Percentiles rank a stretch among this genome's conserved stretches.
phyloP scores from a whole-genome alignment of 1,284 basidiomycete genomes.

The Laetiporus sulphureus region DNA sequence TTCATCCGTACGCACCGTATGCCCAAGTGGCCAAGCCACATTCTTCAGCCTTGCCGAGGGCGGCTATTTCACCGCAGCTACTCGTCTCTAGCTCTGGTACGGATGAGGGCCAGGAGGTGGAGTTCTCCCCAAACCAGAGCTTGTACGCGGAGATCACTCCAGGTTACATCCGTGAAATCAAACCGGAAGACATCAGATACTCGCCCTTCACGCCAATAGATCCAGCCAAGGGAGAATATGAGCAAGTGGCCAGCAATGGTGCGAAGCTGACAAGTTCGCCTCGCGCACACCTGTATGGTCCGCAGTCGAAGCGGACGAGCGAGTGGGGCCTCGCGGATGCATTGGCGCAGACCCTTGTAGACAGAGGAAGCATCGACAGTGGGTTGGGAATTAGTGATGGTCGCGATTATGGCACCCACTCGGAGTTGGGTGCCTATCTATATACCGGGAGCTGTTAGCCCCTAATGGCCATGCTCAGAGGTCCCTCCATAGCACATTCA shows the following conservation, averaged over 20 bases:
- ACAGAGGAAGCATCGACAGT: slow-evolving; percentile 35
- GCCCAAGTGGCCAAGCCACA: slow-evolving; percentile 30
- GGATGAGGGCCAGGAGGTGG: slow-evolving; percentile 10
- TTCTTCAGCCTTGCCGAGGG: no score
- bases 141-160: slow-evolving; percentile 49
- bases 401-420: no score
- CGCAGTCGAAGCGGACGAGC: slow-evolving; percentile 20
- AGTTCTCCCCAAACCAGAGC: slow-evolving; percentile 35
- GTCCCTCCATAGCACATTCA: no score
- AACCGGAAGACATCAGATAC: slow-evolving; percentile 45
- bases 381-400: no score
- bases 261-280: no score
- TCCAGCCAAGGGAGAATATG: not conserved
- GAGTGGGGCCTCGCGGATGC: slow-evolving; percentile 29
- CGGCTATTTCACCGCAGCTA: no score
- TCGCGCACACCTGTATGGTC: slow-evolving; percentile 21
- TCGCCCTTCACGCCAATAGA: slow-evolving; percentile 33
- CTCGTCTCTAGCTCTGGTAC: no score
- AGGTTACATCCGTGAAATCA: slow-evolving; percentile 43
- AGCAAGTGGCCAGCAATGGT: no score
- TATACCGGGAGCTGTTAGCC: no score
- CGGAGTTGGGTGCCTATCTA: no score
- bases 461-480: no score
- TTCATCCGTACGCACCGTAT: slow-evolving; percentile 35
- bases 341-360: slow-evolving; percentile 21